Evolutionary conservation across 2,329 filamentous ascomycete species (phyloP).

Genomic region (Hymenoscyphus repandus): DNA sequence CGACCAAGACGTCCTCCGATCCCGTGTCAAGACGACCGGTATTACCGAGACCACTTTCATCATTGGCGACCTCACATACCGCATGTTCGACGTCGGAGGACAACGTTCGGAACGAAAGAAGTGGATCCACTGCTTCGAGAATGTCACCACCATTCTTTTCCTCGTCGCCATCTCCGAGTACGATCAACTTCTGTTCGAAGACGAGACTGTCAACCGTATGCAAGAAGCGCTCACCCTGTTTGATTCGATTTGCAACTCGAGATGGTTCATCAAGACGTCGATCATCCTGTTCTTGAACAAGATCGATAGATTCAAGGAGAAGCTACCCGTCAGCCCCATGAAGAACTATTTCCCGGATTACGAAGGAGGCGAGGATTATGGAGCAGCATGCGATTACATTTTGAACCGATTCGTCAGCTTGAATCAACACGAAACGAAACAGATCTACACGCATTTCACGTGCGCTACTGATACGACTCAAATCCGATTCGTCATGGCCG

Average conservation of each 20-base stretch:
- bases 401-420: slow-evolving; percentile 96
- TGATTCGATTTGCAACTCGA: slow-evolving; percentile 81
- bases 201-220: slow-evolving; percentile 95
- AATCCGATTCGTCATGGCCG: slow-evolving; percentile 99
- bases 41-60: slow-evolving; percentile 96
- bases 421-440: slow-evolving; percentile 99
- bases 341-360: slow-evolving; percentile 87
- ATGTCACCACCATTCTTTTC: slow-evolving; percentile 83
- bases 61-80: slow-evolving; percentile 86
- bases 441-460: slow-evolving; percentile 99
- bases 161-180: slow-evolving; percentile 95
- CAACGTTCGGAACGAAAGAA: slow-evolving; percentile 73
- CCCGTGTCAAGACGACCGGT: slow-evolving; percentile 85
- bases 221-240: slow-evolving; percentile 83
- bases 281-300: slow-evolving; percentile 90
- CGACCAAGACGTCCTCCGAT: slow-evolving; percentile 91
- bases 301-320: slow-evolving; percentile 85
- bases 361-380: slow-evolving; percentile 93
- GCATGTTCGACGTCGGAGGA: slow-evolving; percentile 80
- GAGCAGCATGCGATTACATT: slow-evolving; percentile 95
- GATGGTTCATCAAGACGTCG: slow-evolving; percentile 87
- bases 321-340: slow-evolving; percentile 76
- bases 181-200: slow-evolving; percentile 92
- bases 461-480: slow-evolving; percentile 98
- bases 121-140: slow-evolving; percentile 76